These are phyloP conservation scores for Cryoendolithus antarcticus DNA, from an alignment of 2,329 filamentous ascomycete species.

Conservation along the genomic window DNA sequence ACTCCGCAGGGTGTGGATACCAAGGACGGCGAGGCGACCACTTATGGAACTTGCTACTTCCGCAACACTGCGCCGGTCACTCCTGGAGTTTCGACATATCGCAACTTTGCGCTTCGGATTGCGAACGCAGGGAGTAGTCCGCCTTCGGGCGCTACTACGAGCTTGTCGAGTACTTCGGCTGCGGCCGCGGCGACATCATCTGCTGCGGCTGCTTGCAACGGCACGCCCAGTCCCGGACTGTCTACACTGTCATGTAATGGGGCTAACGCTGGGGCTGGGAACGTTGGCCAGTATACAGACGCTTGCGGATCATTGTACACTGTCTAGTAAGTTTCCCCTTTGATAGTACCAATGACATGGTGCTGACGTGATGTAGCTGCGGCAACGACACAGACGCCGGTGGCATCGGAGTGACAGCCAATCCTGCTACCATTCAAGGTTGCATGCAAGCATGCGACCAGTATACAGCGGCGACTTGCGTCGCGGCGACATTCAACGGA, in stretches of 20 bases:
- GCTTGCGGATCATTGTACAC: constrained; percentile 10
- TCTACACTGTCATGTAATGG: background rate
- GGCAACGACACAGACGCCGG: constrained; percentile 8
- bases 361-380: constrained; percentile 1
- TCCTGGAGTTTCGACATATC: no score
- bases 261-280: constrained; percentile 1
- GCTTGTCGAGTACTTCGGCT: background rate
- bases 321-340: constrained; percentile 4
- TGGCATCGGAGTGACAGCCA: background rate
- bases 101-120: no score
- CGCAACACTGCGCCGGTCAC: background rate
- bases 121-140: background rate
- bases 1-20: background rate
- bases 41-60: background rate
- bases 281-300: constrained; percentile 4
- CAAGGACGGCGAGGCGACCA: background rate
- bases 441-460: constrained; percentile 11
- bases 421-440: constrained; percentile 4
- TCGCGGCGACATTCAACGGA: constrained; percentile 6
- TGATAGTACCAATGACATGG: no score
- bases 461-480: constrained; percentile 4
- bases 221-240: constrained; percentile 1
- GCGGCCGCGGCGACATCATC: background rate
- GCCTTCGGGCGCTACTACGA: background rate
- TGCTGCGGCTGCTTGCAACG: constrained; percentile 1